Percentiles rank a stretch among this genome's conserved stretches.
phyloP scores from a whole-genome alignment of 1,284 basidiomycete genomes.

The Puccinia brachypodii region DNA sequence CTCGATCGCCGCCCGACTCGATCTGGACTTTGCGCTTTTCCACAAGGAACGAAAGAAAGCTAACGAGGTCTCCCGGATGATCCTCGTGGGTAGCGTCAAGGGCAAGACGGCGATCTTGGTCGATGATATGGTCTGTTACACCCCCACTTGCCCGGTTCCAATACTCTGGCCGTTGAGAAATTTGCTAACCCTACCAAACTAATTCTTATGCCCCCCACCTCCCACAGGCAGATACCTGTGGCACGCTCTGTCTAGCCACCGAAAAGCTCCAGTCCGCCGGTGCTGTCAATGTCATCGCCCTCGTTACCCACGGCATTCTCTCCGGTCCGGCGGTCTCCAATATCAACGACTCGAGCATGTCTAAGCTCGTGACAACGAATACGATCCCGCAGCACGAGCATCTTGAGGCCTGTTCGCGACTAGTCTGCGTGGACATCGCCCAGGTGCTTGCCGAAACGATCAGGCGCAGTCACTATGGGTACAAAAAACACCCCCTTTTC shows the following conservation, averaged over 20 bases:
- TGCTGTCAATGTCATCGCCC: conserved; percentile 78
- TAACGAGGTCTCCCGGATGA: conserved; percentile 98
- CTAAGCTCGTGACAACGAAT: conserved; percentile 97
- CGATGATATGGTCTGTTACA: conserved; percentile 79
- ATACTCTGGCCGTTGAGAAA: neutral
- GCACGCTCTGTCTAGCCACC: conserved; percentile 90
- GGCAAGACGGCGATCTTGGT: conserved; percentile 96
- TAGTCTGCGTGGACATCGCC: conserved; percentile 94
- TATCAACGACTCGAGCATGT: conserved; percentile 67
- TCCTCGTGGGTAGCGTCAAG: conserved; percentile 89
- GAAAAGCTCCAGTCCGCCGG: conserved; percentile 86
- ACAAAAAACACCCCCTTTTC: neutral
- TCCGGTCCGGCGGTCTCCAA: conserved; percentile 77
- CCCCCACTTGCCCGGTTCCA: neutral
- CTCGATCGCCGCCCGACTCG: conserved; percentile 92
- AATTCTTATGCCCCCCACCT: neutral
- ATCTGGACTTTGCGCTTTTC: conserved; percentile 97
- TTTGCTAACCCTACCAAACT: neutral
- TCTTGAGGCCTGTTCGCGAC: conserved; percentile 72
- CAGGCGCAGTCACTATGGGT: conserved; percentile 67
- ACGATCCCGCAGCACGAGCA: conserved; percentile 89
- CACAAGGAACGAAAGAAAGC: conserved; percentile 99
- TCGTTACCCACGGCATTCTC: conserved; percentile 97
- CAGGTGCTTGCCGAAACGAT: conserved; percentile 96
- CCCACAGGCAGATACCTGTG: conserved; percentile 82